Percentiles rank a stretch among this genome's conserved stretches.
These are phyloP conservation scores for Metschnikowia similis DNA, from an alignment of 805 yeast species.

Conservation along the genomic window DNA sequence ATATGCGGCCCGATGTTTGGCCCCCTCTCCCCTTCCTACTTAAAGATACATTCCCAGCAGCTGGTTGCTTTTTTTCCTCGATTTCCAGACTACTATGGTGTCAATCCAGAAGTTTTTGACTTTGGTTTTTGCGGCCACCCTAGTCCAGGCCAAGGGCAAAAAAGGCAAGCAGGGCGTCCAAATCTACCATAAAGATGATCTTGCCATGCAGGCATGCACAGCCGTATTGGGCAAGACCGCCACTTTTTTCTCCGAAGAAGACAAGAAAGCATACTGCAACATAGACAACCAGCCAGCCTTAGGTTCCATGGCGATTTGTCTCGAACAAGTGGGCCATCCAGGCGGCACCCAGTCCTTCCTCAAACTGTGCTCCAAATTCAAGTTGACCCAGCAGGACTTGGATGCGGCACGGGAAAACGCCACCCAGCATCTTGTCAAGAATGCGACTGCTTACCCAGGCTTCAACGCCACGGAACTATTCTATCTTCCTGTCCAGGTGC, in stretches of 20 bases:
- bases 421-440: conserved; percentile 31
- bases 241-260: conserved; percentile 21
- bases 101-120: conserved; percentile 11
- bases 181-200: conserved; percentile 21
- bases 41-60: not conserved
- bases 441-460: conserved; percentile 25
- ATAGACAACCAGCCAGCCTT: conserved; percentile 34
- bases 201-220: conserved; percentile 27
- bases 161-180: conserved; percentile 18
- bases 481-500: conserved; percentile 34
- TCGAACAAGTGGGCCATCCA: conserved; percentile 21
- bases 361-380: conserved; percentile 10
- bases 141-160: conserved; percentile 10
- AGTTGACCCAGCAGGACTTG: conserved; percentile 29
- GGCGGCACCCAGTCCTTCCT: conserved; percentile 16
- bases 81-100: conserved; percentile 9
- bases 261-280: conserved; percentile 30
- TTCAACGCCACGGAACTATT: conserved; percentile 28
- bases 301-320: conserved; percentile 36
- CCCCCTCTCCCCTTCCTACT: conserved; percentile 1
- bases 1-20: not conserved
- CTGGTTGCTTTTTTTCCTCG: not conserved
- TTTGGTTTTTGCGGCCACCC: conserved; percentile 12
- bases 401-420: conserved; percentile 40
- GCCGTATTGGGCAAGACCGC: conserved; percentile 23